Evolutionary conservation across 345 rosid species (phyloP).

Genomic region (Turritis glabra): DNA sequence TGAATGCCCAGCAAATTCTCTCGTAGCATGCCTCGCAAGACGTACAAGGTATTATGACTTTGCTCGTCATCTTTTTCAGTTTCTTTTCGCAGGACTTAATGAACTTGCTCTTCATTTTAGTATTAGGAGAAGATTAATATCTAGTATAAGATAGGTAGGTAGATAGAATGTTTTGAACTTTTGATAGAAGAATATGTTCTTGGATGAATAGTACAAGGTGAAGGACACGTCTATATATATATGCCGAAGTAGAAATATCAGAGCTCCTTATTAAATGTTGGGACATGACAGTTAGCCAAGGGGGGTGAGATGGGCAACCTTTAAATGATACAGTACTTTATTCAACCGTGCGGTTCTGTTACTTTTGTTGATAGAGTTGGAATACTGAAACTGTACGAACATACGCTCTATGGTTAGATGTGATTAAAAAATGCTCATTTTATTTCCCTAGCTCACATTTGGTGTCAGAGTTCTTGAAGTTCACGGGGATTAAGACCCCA

Average conservation of each 20-base stretch:
- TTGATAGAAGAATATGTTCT: conserved; percentile 8
- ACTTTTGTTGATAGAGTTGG: conserved; percentile 20
- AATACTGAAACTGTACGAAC: conserved; percentile 64
- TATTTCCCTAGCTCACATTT: neutral
- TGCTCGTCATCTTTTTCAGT: conserved; percentile 55
- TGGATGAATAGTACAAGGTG: conserved; percentile 36
- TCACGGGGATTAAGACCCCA: conserved; percentile 53
- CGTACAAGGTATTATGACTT: conserved; percentile 48
- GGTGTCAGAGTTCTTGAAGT: conserved; percentile 32
- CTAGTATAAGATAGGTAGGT: conserved; percentile 6
- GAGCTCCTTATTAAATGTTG: conserved; percentile 48
- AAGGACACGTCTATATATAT: conserved; percentile 42
- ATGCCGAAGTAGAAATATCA: conserved; percentile 27
- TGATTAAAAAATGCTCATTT: neutral
- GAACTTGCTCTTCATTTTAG: conserved; percentile 47
- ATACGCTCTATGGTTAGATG: conserved; percentile 29
- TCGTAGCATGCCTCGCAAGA: conserved; percentile 51
- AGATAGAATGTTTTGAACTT: conserved; percentile 23
- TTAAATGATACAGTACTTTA: conserved; percentile 24
- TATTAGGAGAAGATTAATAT: neutral
- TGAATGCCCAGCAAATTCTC: conserved; percentile 48
- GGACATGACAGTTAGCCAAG: conserved; percentile 50
- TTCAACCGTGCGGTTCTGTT: conserved; percentile 46
- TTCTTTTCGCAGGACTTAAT: conserved; percentile 49
- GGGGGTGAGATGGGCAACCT: conserved; percentile 33